phyloP scores from a whole-genome alignment of 306 rosid species.

The Adenanthera pavonina region DNA sequence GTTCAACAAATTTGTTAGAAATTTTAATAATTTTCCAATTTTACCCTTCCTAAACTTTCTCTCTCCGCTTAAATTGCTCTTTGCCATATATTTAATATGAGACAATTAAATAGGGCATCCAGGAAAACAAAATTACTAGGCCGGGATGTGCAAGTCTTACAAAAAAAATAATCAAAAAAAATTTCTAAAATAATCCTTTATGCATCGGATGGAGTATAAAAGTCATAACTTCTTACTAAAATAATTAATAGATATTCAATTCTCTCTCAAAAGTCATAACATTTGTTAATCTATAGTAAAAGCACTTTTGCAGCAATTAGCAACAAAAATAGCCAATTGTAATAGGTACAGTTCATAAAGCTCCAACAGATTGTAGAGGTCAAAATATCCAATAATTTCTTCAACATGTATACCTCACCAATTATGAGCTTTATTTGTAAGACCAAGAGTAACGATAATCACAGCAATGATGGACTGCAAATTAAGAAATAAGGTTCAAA shows the following conservation, averaged over 20 bases:
- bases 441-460: slow-evolving; percentile 59
- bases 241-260: background rate
- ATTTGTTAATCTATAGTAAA: slow-evolving; percentile 1
- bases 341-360: background rate
- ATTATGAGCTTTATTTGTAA: slow-evolving; percentile 41
- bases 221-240: background rate
- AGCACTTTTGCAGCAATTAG: slow-evolving; percentile 1
- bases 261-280: background rate
- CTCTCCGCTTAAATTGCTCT: too few relatives aligned
- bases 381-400: slow-evolving; percentile 5
- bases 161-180: too few relatives aligned
- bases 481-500: slow-evolving; percentile 34
- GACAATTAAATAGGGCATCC: too few relatives aligned
- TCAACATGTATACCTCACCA: slow-evolving; percentile 43
- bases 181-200: too few relatives aligned
- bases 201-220: too few relatives aligned
- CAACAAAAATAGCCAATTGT: slow-evolving; percentile 10
- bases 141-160: too few relatives aligned
- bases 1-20: too few relatives aligned
- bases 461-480: slow-evolving; percentile 64
- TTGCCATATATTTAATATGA: too few relatives aligned
- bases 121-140: too few relatives aligned
- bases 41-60: too few relatives aligned
- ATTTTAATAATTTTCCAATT: too few relatives aligned
- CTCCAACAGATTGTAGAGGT: background rate